Evolutionary conservation across 78 protist species (phyloP), one percentile per base, ranked within the genome.

Genomic region (Dictyostelium intermedium): DNA sequence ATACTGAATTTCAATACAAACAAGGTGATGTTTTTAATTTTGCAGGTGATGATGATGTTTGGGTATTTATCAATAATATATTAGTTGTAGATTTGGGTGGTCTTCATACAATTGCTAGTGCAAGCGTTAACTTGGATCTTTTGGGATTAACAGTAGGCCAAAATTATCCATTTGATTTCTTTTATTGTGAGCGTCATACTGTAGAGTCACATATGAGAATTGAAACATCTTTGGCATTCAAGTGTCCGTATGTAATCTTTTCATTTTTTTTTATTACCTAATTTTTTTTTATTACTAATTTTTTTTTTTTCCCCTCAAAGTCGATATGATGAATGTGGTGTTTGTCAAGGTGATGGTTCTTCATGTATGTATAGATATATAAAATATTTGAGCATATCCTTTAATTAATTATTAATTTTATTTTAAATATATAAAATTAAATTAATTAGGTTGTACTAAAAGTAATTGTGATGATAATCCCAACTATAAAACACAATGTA

Each of bases 21-120:
- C 39, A 53, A 5, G 45, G 39, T 43, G 87, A 83, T 30, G 73
- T 70, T 35, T 92, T 92, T 53, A 34, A 14, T 72, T 72, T 72
- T 72, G 25, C 25, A 5, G 96, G 96, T 39, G 96, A 93, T 39
- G 96, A 93, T 84, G 96, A 93, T 69, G 92, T 93, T 63, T 92
- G 96, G 96, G 78, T 92, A 69, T 92, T 39, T 23, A 70, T 92
- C 8, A 61, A 92, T 84, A 84, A 92, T 23, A 27, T 30, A 6
- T 50, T 92, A 8, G 92, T 41, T 6, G 41, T 92, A 0, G 96
- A 92, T 83, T n/a, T 92, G 8, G 96, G 96, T 16, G 85, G 92
- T 53, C 27, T 92, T 35, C 96, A 92, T 69, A 20, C 69, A 20
- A 76, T 34, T 20, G 77, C 56, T 1, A 77, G 85, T 16, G 34